These are phyloP conservation scores for Dendrocalamus latiflorus DNA, from an alignment of 202 grass and related monocot species.

Conservation along the genomic window DNA sequence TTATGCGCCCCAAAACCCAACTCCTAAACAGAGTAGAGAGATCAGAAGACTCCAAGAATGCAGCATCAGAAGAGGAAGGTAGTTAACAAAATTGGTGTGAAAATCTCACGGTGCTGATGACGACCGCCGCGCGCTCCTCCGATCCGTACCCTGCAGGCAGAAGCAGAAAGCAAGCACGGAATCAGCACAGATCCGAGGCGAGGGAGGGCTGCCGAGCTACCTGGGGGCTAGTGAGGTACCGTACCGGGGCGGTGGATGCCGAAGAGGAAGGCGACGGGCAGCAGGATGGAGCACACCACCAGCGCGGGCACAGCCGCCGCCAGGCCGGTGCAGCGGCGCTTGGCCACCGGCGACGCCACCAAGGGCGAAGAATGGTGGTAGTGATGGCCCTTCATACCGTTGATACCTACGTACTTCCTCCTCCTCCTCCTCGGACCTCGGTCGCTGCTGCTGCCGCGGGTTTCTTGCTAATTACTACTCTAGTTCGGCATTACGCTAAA, in stretches of 20 bases:
- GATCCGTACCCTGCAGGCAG: constrained; percentile 16
- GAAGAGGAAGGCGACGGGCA: constrained; percentile 49
- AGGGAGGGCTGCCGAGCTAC: not conserved
- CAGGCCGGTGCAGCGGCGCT: constrained; percentile 50
- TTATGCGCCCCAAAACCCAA: constrained; percentile 31
- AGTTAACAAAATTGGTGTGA: not conserved
- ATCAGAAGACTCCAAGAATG: not conserved
- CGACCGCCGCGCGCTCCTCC: constrained; percentile 12
- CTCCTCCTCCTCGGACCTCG: constrained; percentile 7
- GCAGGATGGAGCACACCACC: constrained; percentile 58
- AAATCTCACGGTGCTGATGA: constrained; percentile 15
- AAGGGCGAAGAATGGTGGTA: constrained; percentile 6
- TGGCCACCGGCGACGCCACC: constrained; percentile 18
- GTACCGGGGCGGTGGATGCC: constrained; percentile 54
- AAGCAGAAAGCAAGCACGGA: not conserved
- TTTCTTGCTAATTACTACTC: not conserved
- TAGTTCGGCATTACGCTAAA: not conserved
- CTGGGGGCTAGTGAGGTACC: not conserved
- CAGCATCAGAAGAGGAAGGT: not conserved
- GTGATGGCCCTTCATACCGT: constrained; percentile 40
- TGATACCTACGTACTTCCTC: not conserved
- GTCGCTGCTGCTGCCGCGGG: not conserved
- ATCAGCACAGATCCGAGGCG: constrained; percentile 10
- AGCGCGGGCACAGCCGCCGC: constrained; percentile 51
- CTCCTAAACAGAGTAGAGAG: constrained; percentile 18